A percentile compares a stretch with the other conserved stretches of the same genome.
phyloP scores from a whole-genome alignment of 345 rosid genomes.

The Salix purpurea region DNA sequence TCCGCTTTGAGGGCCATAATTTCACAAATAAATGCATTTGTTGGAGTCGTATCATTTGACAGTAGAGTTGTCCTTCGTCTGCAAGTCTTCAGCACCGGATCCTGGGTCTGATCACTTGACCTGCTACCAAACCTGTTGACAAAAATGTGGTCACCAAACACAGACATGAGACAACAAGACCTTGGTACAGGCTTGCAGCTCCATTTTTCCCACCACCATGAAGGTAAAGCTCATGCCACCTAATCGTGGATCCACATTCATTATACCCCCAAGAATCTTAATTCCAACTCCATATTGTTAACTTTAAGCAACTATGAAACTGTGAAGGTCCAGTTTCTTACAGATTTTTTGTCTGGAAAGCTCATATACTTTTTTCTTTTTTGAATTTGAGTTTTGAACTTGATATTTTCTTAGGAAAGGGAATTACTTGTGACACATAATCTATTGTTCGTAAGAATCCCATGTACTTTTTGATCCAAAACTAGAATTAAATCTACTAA shows the following conservation, averaged over 20 bases:
- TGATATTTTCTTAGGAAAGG: too few species aligned
- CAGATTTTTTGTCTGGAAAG: too few species aligned
- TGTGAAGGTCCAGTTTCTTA: background rate
- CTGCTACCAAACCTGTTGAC: background rate
- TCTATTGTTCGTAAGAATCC: too few species aligned
- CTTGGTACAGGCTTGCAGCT: background rate
- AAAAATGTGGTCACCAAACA: background rate
- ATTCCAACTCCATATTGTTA: background rate
- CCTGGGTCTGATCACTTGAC: background rate
- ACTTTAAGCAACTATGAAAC: background rate
- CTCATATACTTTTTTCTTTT: too few species aligned
- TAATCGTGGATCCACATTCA: background rate
- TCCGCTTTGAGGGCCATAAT: background rate
- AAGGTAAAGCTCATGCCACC: background rate
- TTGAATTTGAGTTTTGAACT: too few species aligned
- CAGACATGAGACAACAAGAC: background rate
- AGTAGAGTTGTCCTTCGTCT: background rate
- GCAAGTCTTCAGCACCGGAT: background rate
- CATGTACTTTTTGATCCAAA: background rate
- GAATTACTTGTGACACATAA: too few species aligned
- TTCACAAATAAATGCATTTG: background rate
- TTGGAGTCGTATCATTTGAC: background rate
- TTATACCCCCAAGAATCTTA: background rate
- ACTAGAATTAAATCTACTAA: background rate
- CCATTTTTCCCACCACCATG: background rate